Base-by-base conservation (phyloP, 176 grass and related monocot genomes). In the Avena insularis region DNA sequence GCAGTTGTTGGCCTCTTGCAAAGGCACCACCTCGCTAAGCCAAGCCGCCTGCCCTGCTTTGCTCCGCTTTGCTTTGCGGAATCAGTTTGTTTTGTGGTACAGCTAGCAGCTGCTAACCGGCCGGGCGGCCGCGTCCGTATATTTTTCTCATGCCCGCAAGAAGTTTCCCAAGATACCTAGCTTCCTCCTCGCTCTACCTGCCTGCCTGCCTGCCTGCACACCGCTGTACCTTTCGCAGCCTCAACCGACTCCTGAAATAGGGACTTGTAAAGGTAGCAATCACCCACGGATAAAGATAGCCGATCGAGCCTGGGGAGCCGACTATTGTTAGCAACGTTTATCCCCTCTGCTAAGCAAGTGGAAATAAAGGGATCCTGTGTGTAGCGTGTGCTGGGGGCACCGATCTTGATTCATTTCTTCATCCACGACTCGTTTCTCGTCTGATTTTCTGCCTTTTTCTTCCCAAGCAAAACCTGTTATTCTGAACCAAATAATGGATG, bases 91-190 rank as follows among this genome's bases (percentile, higher is more conserved):
- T 84, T 55, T 69, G 48, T 45, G 73, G 80, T 14, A 87, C 86
- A 83, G 87, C 67, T 87, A 86, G 65, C 84, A 54, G 19, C 47
- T 71, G 38, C 38, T 40, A 40, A 40, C 38, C 38, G 21, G 76
- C 89, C 73, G 21, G 76, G 84, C 73, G 73, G 73, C 73, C 48
- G 73, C 85, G 75, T 74, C 80, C 46, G 25, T 58, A 50, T 48
- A 59, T 31, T 62, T 61, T 66, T 80, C 4, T 83, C 68, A 67
- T 73, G 89, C 29, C 69, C n/a, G 62, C 60, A 27, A 81, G 78
- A 91, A 91, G 90, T 60, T 91, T 88, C 86, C 86, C 40, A 77
- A 82, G 86, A 91, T 88, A 79, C 90, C 77, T 35, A 35, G 33
- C 33, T 88, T 91, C 76, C 81, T 75, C 57, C 74, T 78, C 14